Evolutionary conservation across 768 basidiomycete genomes (phyloP), one percentile per base, ranked within the genome.

Genomic region (Termitomyces sp.): DNA sequence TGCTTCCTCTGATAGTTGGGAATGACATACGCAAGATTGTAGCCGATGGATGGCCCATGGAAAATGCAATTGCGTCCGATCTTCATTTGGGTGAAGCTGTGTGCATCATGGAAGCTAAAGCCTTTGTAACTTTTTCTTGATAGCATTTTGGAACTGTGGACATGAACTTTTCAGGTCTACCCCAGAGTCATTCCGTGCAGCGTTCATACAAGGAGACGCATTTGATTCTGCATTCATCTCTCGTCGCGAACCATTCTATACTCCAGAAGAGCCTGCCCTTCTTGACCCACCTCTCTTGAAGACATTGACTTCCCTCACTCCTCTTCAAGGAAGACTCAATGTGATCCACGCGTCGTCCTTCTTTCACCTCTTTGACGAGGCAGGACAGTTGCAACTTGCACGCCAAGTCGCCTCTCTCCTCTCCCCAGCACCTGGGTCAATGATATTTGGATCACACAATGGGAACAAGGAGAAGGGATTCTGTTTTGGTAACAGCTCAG

Each of bases 61-160:
- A 63, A 20, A 61, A 62, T 50, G 56, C 57, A 5, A 50, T 67
- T 25, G 64, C 62, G 25, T 61, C 64, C 27, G 66, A 68, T 54
- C 61, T 67, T 53, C 55, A 55, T 43, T 42, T 32, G 56, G 62
- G 66, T 64, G 20, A 18, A n/a, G 74, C 71, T 11, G 60, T 64
- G 2, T 80, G 41, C 32, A 16, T 13, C 42, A 40, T 40, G 1
- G n/a, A n/a, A n/a, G n/a, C n/a, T n/a, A n/a, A n/a, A n/a, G n/a
- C n/a, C n/a, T n/a, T n/a, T n/a, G n/a, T n/a, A n/a, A n/a, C n/a
- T n/a, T 10, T n/a, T 31, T 15, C 5, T 36, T 36, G n/a, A 23
- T n/a, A 86, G 85, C 69, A 10, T 82, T 83, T 57, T 87, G 84
- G 85, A 73, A 81, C 5, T 70, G 78, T 4, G 86, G 86, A 1